Base-by-base conservation (phyloP, 176 grass and related monocot species). In the Phragmites australis region DNA sequence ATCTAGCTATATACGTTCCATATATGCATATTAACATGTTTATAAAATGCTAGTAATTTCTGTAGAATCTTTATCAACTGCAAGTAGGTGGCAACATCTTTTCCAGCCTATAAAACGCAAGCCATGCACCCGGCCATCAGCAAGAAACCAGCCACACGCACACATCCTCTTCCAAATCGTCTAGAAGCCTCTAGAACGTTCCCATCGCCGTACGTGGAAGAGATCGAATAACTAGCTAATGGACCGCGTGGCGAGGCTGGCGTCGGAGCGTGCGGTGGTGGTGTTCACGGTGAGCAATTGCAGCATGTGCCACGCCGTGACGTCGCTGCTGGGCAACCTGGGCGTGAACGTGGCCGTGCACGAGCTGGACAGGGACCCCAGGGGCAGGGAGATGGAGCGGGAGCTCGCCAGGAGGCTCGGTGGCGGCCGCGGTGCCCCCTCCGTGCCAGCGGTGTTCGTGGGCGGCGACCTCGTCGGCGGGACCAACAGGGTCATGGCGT, bases 221-320 rank as follows among this genome's bases (percentile, higher is more conserved):
- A 1, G 0, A n/a, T n/a, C n/a, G n/a, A n/a, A n/a, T n/a, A 0
- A 45, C 1, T 3, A 4, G 5, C 11, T 21, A 30, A 94, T 94
- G 92, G 92, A 94, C 3, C 31, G 53, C 21, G 88, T 93, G 59
- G 70, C 45, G 67, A 88, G 40, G 72, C 57, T 90, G 39, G 88
- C 67, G 29, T 90, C 91, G 30, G 81, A 93, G 80, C 59, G 88
- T 37, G 84, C 91, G 15, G 91, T 85, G 65, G 88, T 93, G 72
- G 83, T 90, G 58, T 93, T 93, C 72, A 88, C 84, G 52, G 15
- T 18, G 56, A 90, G 91, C 85, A 74, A 37, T 30, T 90, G 91
- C 70, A 79, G 68, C 84, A 93, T 93, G 81, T 85, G 85, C 73
- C 85, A 90, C 79, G 32, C 85, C 8, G 83, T 93, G 61, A 93